Percentiles rank a stretch among this genome's conserved stretches.
phyloP scores from a whole-genome alignment of 1,284 basidiomycete genomes.

The Trametes sp. region DNA sequence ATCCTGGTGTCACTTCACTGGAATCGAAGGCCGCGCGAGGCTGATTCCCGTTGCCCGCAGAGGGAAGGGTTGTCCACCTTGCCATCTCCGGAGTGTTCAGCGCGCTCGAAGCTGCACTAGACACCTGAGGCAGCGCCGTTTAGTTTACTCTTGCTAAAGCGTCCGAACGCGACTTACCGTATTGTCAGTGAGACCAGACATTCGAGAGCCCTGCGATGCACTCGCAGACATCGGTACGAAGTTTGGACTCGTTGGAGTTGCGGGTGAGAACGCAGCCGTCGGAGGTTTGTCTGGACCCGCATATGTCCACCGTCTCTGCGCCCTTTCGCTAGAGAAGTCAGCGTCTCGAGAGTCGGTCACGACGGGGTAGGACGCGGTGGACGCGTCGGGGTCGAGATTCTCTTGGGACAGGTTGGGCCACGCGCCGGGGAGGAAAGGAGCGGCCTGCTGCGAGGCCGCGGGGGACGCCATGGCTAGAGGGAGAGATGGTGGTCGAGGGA shows the following conservation, averaged over 20 bases:
- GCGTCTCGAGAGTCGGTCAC: background rate
- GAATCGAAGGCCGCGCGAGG: background rate
- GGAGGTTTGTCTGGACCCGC: constrained; percentile 1
- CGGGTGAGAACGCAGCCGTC: background rate
- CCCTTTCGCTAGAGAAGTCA: constrained; percentile 3
- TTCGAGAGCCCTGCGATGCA: constrained; percentile 25
- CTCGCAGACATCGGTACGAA: constrained; percentile 21
- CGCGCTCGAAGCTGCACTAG: constrained; percentile 25
- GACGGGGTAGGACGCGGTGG: constrained; percentile 16
- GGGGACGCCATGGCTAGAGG: constrained; percentile 31
- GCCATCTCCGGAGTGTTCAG: constrained; percentile 29
- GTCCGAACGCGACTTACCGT: constrained; percentile 15
- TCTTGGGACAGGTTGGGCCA: constrained; percentile 38
- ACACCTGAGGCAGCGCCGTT: constrained; percentile 6
- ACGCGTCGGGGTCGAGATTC: constrained; percentile 21
- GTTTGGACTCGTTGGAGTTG: constrained; percentile 21
- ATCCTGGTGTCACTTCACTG: background rate
- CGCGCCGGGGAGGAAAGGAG: constrained; percentile 40
- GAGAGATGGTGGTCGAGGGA: constrained; percentile 17
- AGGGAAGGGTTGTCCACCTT: constrained; percentile 21
- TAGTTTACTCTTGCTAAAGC: too few species aligned
- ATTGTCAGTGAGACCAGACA: constrained; percentile 30
- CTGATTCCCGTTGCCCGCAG: background rate
- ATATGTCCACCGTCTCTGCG: constrained; percentile 28
- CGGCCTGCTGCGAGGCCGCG: constrained; percentile 26